Percentiles rank a stretch among this genome's conserved stretches.
Evolutionary conservation across 768 basidiomycete species (phyloP).

Genomic region (Rickenella mellea): DNA sequence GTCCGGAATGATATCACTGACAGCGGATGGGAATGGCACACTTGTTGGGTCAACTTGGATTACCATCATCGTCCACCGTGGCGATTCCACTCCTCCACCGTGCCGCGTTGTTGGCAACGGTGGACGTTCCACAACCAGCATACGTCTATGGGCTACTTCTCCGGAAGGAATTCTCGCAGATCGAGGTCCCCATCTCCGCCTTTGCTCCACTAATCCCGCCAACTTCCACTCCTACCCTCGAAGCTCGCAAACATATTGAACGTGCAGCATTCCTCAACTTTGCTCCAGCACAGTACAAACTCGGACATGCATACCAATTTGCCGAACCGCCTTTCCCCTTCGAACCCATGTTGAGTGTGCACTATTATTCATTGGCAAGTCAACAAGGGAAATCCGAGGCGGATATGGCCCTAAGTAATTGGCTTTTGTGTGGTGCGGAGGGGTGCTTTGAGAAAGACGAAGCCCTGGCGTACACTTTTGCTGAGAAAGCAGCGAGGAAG

Average conservation of each 20-base stretch:
- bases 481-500: slow-evolving; percentile 73
- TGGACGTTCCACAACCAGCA: slow-evolving; percentile 78
- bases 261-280: slow-evolving; percentile 80
- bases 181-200: slow-evolving; percentile 39
- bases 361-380: slow-evolving; percentile 78
- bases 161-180: slow-evolving; percentile 68
- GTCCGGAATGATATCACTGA: slow-evolving; percentile 6
- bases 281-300: slow-evolving; percentile 83
- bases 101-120: slow-evolving; percentile 65
- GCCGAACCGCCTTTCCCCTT: slow-evolving; percentile 78
- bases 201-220: slow-evolving; percentile 48
- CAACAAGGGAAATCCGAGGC: slow-evolving; percentile 87
- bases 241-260: slow-evolving; percentile 73
- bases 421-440: slow-evolving; percentile 87
- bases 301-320: slow-evolving; percentile 88
- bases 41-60: slow-evolving; percentile 76
- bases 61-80: slow-evolving; percentile 37
- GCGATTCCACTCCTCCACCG: slow-evolving; percentile 72
- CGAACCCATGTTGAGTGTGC: slow-evolving; percentile 85
- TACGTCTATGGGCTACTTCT: slow-evolving; percentile 86
- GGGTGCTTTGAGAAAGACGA: slow-evolving; percentile 83
- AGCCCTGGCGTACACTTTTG: slow-evolving; percentile 76
- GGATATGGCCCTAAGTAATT: slow-evolving; percentile 94
- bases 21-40: slow-evolving; percentile 92
- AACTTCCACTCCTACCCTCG: slow-evolving; percentile 35